Evolutionary conservation across 257 asterid species (phyloP), one percentile per base, ranked within the genome.

Genomic region (Scutellaria barbata): DNA sequence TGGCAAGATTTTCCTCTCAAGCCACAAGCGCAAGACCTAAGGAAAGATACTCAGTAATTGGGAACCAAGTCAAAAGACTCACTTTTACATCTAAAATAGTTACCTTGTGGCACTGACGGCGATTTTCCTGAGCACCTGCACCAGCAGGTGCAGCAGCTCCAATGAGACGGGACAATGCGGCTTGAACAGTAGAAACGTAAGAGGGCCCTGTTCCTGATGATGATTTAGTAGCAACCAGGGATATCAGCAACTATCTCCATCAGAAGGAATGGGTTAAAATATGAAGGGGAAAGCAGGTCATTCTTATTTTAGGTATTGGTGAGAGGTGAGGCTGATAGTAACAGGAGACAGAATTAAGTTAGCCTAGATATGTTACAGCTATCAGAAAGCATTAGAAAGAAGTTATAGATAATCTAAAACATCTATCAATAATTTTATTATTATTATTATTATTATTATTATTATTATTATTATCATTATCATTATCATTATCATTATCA

Each of bases 41-140:
- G 59, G 22, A 51, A 71, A 68, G 63, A 50, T 58, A 55, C 52
- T 48, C 61, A 82, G 68, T 78, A 66, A 72, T 67, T 61, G 45
- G 76, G 57, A 69, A 74, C 62, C 50, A 66, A 60, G 54, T 66
- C 67, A 46, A 48, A 65, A 42, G 68, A 60, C 10, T 57, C 73
- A 42, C 48, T 52, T 51, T 51, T 45, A 41, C 53, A 53, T 40
- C 20, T 51, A 71, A 30, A 69, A 10, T 30, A 66, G 60, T 84
- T 84, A 92, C 98, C 96, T 92, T 92, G 62, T 81, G 93, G 79
- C 97, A 90, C 74, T 90, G 98, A 51, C 96, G 97, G 14, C 97
- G 98, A 71, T 92, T 92, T 77, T 92, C 98, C 74, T 86, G 88
- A 56, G 95, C 95, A 68, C 89, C 86, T 42, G 89, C 77, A 68